Percentiles rank a stretch among this genome's conserved stretches.
Conservation (phyloP, 192 early-diverging fungal genomes). For the Funneliformis geosporum region DNA sequence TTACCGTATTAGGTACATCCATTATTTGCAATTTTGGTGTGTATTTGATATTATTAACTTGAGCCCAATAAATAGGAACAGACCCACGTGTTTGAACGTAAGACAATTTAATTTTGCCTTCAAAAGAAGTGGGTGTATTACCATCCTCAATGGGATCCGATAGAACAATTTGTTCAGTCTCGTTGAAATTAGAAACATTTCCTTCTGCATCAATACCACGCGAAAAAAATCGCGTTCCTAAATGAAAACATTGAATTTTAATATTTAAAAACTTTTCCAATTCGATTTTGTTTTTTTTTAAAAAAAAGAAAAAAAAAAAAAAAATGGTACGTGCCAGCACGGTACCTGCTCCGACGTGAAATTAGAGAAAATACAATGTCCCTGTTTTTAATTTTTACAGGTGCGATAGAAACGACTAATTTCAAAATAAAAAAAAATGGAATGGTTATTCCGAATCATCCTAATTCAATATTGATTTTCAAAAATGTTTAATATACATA, state of each 20-base stretch:
- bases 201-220: constrained; percentile 91
- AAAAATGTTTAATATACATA: constrained; percentile 41
- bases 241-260: neutral
- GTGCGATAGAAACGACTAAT: constrained; percentile 63
- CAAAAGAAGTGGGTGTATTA: constrained; percentile 35
- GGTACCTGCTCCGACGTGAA: constrained; percentile 78
- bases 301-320: neutral
- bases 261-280: too few species aligned
- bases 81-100: constrained; percentile 96
- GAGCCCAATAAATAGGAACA: constrained; percentile 93
- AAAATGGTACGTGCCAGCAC: constrained; percentile 56
- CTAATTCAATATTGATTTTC: neutral
- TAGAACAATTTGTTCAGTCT: constrained; percentile 92
- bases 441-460: neutral
- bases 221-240: constrained; percentile 81
- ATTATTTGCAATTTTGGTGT: constrained; percentile 83
- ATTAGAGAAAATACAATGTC: constrained; percentile 79
- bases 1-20: constrained; percentile 66
- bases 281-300: neutral
- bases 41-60: constrained; percentile 90
- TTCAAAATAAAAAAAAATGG: neutral
- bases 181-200: constrained; percentile 95
- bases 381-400: constrained; percentile 64
- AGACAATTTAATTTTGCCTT: constrained; percentile 56
- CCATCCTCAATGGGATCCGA: constrained; percentile 51